Evolutionary conservation across 2,329 filamentous ascomycete genomes (phyloP).

Genomic region (Aspergillus sp.): DNA sequence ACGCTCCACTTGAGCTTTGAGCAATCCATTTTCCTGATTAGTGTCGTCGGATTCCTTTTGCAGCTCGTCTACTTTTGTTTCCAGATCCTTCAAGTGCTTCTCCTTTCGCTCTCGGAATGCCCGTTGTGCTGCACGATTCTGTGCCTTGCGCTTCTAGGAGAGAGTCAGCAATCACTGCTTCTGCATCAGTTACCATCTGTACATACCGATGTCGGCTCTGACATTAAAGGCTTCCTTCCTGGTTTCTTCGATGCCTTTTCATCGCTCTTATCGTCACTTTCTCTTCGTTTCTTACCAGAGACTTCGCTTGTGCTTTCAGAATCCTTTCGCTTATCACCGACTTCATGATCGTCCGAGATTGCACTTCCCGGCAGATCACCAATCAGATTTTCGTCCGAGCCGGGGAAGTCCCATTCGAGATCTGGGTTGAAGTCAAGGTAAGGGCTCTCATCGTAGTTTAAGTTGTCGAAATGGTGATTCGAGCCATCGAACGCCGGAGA

Average conservation of each 20-base stretch:
- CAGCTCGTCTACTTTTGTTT: constrained; percentile 59
- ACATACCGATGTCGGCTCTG: constrained; percentile 92
- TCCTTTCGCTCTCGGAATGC: constrained; percentile 95
- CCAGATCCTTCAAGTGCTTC: constrained; percentile 60
- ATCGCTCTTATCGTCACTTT: constrained; percentile 79
- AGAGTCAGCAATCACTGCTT: constrained; percentile 21
- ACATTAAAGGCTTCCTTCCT: constrained; percentile 90
- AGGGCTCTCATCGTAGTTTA: constrained; percentile 71
- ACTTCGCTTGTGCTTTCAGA: constrained; percentile 64
- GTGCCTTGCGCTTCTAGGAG: constrained; percentile 68
- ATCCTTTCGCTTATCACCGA: constrained; percentile 62
- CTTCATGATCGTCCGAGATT: constrained; percentile 48
- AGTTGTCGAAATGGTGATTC: constrained; percentile 42
- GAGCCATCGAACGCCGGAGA: constrained; percentile 33
- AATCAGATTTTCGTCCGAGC: constrained; percentile 67
- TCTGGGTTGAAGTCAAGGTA: constrained; percentile 81
- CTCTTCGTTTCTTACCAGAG: constrained; percentile 67
- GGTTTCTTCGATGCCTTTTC: constrained; percentile 93
- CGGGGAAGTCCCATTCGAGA: constrained; percentile 69
- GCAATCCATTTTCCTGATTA: constrained; percentile 78
- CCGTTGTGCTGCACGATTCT: constrained; percentile 88
- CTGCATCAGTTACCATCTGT: not conserved
- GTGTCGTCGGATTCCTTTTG: constrained; percentile 81
- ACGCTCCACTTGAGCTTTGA: constrained; percentile 85
- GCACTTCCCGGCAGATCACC: constrained; percentile 64